Conservation (phyloP, 768 basidiomycete genomes). For the Porphyrellus cyaneotinctus region DNA sequence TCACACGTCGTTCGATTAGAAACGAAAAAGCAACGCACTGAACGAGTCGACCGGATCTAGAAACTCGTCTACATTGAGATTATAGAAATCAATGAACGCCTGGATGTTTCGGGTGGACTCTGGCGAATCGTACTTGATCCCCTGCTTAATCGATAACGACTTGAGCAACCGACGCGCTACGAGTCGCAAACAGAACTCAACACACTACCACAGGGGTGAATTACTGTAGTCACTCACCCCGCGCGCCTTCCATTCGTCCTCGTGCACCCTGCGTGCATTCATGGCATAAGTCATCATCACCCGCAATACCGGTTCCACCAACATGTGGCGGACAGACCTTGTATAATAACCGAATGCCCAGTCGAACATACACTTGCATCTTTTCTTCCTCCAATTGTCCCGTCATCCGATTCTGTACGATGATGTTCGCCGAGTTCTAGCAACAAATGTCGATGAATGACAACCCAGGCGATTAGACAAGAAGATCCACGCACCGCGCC, state of each 20-base stretch:
- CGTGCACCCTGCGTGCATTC: constrained; percentile 58
- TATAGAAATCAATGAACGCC: constrained; percentile 86
- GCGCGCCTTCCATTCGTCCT: constrained; percentile 81
- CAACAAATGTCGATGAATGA: not conserved
- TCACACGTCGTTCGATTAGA: not conserved
- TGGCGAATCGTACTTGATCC: constrained; percentile 85
- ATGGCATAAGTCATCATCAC: not conserved
- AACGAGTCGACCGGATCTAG: constrained; percentile 79
- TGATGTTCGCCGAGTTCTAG: constrained; percentile 95
- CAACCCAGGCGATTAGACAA: not conserved
- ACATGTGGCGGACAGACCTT: constrained; percentile 43
- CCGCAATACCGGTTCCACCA: not conserved
- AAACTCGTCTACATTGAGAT: constrained; percentile 78
- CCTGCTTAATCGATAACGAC: constrained; percentile 90
- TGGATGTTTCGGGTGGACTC: constrained; percentile 83
- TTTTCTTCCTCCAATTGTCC: constrained; percentile 96
- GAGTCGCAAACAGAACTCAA: constrained; percentile 43
- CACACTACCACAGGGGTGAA: not conserved
- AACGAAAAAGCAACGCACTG: constrained; percentile 45
- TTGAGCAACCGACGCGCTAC: constrained; percentile 64
- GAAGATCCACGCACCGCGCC: constrained; percentile 62
- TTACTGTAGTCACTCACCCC: constrained; percentile 57
- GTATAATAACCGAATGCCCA: constrained; percentile 91
- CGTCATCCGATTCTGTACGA: constrained; percentile 90
- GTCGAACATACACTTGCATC: constrained; percentile 91